Conservation (phyloP, 805 yeast species). For the Suhomyces canberraensis region DNA sequence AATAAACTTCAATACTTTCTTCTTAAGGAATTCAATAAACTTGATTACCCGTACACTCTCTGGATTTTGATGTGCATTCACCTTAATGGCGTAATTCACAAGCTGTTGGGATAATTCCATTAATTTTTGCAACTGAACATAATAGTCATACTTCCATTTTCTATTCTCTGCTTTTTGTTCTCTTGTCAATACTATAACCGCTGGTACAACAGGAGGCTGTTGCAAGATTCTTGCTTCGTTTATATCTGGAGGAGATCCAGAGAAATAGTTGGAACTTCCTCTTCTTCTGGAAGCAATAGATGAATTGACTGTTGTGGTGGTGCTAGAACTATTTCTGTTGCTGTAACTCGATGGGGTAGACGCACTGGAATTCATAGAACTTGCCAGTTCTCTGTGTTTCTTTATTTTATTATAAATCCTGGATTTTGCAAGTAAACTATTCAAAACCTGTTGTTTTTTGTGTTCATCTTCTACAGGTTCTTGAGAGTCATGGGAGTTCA, state of each 20-base stretch:
- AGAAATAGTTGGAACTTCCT: constrained; percentile 10
- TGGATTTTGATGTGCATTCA: constrained; percentile 8
- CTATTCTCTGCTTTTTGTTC: constrained; percentile 30
- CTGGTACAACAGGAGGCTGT: constrained; percentile 9
- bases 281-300: constrained; percentile 21
- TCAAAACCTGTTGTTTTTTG: constrained; percentile 18
- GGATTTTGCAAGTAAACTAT: constrained; percentile 29
- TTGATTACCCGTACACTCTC: constrained; percentile 18
- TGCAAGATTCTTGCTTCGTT: constrained; percentile 9
- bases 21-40: constrained; percentile 36
- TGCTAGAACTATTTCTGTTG: constrained; percentile 21
- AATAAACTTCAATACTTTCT: constrained; percentile 32
- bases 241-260: constrained; percentile 7
- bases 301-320: constrained; percentile 19
- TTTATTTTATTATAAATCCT: constrained; percentile 34
- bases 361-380: constrained; percentile 22
- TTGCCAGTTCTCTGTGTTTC: constrained; percentile 35
- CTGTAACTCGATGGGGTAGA: constrained; percentile 17
- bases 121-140: constrained; percentile 24
- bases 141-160: constrained; percentile 33
- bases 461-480: constrained; percentile 12
- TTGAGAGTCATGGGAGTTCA: constrained; percentile 5
- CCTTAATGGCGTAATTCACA: constrained; percentile 6
- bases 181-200: constrained; percentile 12
- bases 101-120: constrained; percentile 13